Evolutionary conservation across 805 yeast species (phyloP), one percentile per base, ranked within the genome.

Genomic region (Saccharomycopsis vini): DNA sequence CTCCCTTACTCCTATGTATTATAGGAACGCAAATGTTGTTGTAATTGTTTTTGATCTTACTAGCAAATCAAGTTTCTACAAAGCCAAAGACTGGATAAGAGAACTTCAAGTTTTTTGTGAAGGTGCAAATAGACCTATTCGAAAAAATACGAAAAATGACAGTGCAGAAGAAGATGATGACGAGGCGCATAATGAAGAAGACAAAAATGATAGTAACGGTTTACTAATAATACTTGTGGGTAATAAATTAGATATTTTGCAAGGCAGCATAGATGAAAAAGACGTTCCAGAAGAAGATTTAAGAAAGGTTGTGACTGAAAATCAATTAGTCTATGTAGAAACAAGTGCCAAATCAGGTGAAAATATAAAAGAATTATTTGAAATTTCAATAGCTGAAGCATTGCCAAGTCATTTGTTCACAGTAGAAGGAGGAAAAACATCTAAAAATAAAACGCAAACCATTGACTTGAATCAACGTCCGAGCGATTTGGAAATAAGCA

Each of bases 51-150:
- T 82, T 58, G 97, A 92, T 58, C 60, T 89, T 41, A 77, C 83
- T 1, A 81, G 77, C 45, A 68, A 71, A 31, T 68, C 81, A 5
- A 85, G 95, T 18, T 75, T 90, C 53, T 72, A 69, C 20, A 75
- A 85, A 47, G 96, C 96, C 1, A 77, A 81, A 55, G 77, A 76
- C 46, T 92, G 98, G 98, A 77, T 86, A n/a, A 79, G 81, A 44
- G 97, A 92, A 64, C 69, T 90, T 49, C 85, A 84, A 62, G 78
- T 81, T 50, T 96, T 88, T 5, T 69, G 71, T 36, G 77, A 58
- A 68, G 77, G 52, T 58, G 72, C 45, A 5, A 29, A 42, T 36
- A 29, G 29, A n/a, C 22, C 33, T 7, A 22, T 28, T 13, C 12
- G 35, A 6, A 19, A 22, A n/a, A n/a, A n/a, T n/a, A n/a, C n/a